Percentiles rank a stretch among this genome's conserved stretches.
These are phyloP conservation scores for Neonectria neomacrospora DNA, from an alignment of 2,329 filamentous ascomycete genomes.

Conservation along the genomic window DNA sequence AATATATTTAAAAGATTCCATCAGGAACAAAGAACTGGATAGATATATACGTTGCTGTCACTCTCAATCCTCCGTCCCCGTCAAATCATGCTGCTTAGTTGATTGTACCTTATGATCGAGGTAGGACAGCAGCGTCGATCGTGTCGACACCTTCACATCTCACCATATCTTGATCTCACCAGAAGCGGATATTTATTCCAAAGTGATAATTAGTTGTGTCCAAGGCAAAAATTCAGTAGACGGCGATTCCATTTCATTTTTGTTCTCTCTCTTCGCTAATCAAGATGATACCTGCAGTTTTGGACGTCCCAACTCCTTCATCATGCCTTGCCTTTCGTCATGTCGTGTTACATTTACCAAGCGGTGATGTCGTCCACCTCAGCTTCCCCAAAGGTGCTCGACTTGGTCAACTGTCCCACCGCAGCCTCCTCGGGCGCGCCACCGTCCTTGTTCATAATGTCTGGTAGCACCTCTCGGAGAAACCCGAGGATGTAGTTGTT, in stretches of 20 bases:
- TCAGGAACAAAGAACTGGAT: background rate
- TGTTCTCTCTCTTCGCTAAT: background rate
- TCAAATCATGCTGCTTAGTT: background rate
- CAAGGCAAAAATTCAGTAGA: background rate
- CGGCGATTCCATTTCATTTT: background rate
- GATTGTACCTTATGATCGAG: background rate
- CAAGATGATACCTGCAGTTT: background rate
- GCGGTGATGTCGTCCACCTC: constrained; percentile 97
- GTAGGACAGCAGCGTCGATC: background rate
- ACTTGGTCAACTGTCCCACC: constrained; percentile 78
- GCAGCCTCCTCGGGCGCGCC: constrained; percentile 60
- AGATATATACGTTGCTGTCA: background rate
- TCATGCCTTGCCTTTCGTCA: constrained; percentile 1
- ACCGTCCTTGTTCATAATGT: constrained; percentile 81
- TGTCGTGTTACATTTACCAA: constrained; percentile 70
- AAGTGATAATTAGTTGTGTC: background rate
- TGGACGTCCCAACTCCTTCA: background rate
- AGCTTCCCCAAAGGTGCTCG: constrained; percentile 92
- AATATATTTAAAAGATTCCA: background rate
- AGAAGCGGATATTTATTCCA: background rate
- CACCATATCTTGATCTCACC: background rate
- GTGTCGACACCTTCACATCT: background rate
- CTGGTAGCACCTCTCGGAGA: constrained; percentile 81
- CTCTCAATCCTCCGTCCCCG: background rate
- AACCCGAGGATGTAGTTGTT: constrained; percentile 89